A percentile compares a stretch with the other conserved stretches of the same genome.
Evolutionary conservation across 495 filamentous ascomycete genomes (phyloP).

Genomic region (Penicillium turbatum): DNA sequence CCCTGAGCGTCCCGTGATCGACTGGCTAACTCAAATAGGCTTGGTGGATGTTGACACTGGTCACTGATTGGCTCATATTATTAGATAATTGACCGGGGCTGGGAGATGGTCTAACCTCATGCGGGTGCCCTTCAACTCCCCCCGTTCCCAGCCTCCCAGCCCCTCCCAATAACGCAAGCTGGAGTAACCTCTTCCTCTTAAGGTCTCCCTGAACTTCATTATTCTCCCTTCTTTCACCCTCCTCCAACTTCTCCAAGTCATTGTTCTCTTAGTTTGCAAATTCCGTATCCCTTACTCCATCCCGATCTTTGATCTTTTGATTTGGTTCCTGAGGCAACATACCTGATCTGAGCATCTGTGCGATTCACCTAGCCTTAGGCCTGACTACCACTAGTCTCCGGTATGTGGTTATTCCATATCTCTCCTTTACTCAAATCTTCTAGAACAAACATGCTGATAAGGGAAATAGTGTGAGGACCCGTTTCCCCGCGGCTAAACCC

Average conservation of each 20-base stretch:
- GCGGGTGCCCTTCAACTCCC: constrained; percentile 23
- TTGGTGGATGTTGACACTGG: constrained; percentile 10
- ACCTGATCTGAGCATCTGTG: constrained; percentile 3
- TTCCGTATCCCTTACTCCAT: neutral
- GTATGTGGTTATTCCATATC: constrained; percentile 30
- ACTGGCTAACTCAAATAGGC: constrained; percentile 27
- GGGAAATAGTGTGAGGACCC: constrained; percentile 25
- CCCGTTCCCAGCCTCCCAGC: constrained; percentile 43
- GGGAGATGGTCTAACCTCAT: constrained; percentile 18
- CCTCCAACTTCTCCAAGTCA: neutral
- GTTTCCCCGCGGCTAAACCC: constrained; percentile 17
- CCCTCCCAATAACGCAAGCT: constrained; percentile 22
- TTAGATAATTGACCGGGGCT: constrained; percentile 30
- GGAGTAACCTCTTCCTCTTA: constrained; percentile 22
- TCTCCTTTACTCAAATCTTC: constrained; percentile 9
- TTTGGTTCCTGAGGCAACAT: constrained; percentile 6
- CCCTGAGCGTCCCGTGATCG: constrained; percentile 29
- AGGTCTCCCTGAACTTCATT: constrained; percentile 18
- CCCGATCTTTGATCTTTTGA: neutral
- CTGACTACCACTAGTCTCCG: constrained; percentile 13
- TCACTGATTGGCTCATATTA: constrained; percentile 15
- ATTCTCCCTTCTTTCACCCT: constrained; percentile 13
- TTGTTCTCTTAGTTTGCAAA: neutral
- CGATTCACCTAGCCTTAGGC: neutral
- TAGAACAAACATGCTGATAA: constrained; percentile 8